Conservation (phyloP, 208 protist genomes). For the Leptomonas pyrrhocoris region DNA sequence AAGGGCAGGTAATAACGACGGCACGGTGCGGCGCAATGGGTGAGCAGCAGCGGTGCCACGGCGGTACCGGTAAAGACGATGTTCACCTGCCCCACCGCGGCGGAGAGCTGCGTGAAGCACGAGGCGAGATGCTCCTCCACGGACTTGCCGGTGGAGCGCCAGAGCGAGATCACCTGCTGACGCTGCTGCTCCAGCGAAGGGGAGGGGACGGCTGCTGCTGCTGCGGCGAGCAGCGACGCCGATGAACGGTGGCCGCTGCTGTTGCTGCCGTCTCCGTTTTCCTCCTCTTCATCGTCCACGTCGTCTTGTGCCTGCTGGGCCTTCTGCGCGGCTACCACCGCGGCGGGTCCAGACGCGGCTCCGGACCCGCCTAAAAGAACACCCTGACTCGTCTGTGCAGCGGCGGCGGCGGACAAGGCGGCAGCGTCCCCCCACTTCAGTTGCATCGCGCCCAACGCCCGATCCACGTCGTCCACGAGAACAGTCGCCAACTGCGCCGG, state of each 20-base stretch:
- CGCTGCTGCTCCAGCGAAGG: slow-evolving; percentile 39
- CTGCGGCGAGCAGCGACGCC: background rate
- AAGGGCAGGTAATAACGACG: slow-evolving; percentile 74
- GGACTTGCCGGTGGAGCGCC: slow-evolving; percentile 48
- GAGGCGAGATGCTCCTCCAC: slow-evolving; percentile 46
- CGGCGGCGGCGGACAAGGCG: slow-evolving; percentile 16
- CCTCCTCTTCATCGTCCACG: slow-evolving; percentile 17
- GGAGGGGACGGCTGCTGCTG: slow-evolving; percentile 4
- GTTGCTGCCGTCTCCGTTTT: background rate
- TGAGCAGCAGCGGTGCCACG: slow-evolving; percentile 57
- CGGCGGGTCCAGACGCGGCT: background rate
- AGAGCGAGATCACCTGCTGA: slow-evolving; percentile 34
- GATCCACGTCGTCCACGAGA: slow-evolving; percentile 79
- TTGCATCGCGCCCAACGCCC: slow-evolving; percentile 77
- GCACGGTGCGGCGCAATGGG: slow-evolving; percentile 48
- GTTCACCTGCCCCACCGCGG: slow-evolving; percentile 73
- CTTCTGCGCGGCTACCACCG: background rate
- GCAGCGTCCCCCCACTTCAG: slow-evolving; percentile 50
- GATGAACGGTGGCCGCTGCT: background rate
- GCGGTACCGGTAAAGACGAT: slow-evolving; percentile 71
- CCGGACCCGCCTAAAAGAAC: too few relatives aligned
- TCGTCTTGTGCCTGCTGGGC: slow-evolving; percentile 8
- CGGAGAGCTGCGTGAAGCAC: slow-evolving; percentile 63
- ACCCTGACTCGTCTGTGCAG: background rate
- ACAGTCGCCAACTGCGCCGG: slow-evolving; percentile 50